Percentiles rank a stretch among this genome's conserved stretches.
Evolutionary conservation across 2,329 filamentous ascomycete species (phyloP).

Genomic region (Calycina herbarum): DNA sequence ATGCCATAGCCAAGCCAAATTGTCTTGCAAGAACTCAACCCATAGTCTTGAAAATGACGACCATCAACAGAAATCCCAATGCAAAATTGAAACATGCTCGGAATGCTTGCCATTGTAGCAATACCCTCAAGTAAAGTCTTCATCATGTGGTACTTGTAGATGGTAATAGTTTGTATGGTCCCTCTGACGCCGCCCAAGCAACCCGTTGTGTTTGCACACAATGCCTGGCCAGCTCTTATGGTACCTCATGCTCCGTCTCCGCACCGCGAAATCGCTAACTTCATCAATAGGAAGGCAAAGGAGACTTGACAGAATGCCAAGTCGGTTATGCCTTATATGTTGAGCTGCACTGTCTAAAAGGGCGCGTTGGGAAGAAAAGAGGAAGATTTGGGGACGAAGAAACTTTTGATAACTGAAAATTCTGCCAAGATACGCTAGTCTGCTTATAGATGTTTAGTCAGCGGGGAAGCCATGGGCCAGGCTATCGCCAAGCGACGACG

Average conservation of each 20-base stretch:
- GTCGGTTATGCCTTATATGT: conserved; percentile 56
- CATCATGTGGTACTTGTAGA: too few relatives aligned
- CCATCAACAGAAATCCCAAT: too few relatives aligned
- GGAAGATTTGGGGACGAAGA: conserved; percentile 32
- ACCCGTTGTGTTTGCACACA: conserved; percentile 45
- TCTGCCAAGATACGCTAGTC: conserved; percentile 19
- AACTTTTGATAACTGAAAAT: conserved; percentile 24
- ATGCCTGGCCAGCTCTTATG: conserved; percentile 60
- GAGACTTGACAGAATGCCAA: conserved; percentile 68
- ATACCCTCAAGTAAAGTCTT: neutral
- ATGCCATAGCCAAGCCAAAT: too few relatives aligned
- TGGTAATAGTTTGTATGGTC: conserved; percentile 57
- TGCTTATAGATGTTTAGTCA: neutral
- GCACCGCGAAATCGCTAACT: conserved; percentile 59
- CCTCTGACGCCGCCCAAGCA: conserved; percentile 86
- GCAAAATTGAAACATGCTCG: too few relatives aligned
- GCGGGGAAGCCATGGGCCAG: conserved; percentile 3
- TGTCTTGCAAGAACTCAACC: too few relatives aligned
- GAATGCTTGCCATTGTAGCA: neutral
- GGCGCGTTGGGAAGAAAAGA: conserved; percentile 60
- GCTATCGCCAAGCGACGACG: conserved; percentile 19
- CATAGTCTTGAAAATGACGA: too few relatives aligned
- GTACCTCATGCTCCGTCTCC: conserved; percentile 53
- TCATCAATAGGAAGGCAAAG: conserved; percentile 61
- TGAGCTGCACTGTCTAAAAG: conserved; percentile 85